phyloP scores from a whole-genome alignment of 805 yeast species.

The Saturnispora serradocipensis region DNA sequence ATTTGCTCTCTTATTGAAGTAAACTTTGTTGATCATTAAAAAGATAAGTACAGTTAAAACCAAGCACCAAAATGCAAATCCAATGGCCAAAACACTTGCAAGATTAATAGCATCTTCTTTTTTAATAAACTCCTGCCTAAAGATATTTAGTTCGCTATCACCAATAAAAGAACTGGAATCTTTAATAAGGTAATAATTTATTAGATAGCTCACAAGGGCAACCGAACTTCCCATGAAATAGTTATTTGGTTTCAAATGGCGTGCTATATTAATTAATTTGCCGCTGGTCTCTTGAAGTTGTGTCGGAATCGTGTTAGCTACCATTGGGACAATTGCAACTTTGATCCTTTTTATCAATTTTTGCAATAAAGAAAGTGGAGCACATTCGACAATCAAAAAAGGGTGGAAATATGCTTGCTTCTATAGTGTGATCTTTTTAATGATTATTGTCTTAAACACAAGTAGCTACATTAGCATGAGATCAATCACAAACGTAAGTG shows the following conservation, averaged over 20 bases:
- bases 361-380: neutral
- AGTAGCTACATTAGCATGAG: neutral
- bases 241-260: neutral
- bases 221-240: neutral
- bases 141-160: neutral
- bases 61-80: conserved; percentile 1
- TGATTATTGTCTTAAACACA: neutral
- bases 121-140: conserved; percentile 5
- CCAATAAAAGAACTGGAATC: neutral
- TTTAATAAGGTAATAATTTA: neutral
- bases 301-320: neutral
- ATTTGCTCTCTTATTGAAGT: neutral
- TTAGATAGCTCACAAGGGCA: neutral
- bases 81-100: neutral
- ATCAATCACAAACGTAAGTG: neutral
- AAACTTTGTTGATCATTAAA: neutral
- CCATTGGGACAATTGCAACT: neutral
- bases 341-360: neutral
- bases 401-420: too few relatives aligned
- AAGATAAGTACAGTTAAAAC: neutral
- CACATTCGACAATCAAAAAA: neutral
- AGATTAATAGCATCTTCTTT: conserved; percentile 5
- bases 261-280: neutral
- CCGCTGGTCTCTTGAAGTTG: neutral
- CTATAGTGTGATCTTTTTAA: too few relatives aligned